A percentile compares a stretch with the other conserved stretches of the same genome.
phyloP scores from a whole-genome alignment of 1,284 basidiomycete genomes.

The Fomitopsis palustris region DNA sequence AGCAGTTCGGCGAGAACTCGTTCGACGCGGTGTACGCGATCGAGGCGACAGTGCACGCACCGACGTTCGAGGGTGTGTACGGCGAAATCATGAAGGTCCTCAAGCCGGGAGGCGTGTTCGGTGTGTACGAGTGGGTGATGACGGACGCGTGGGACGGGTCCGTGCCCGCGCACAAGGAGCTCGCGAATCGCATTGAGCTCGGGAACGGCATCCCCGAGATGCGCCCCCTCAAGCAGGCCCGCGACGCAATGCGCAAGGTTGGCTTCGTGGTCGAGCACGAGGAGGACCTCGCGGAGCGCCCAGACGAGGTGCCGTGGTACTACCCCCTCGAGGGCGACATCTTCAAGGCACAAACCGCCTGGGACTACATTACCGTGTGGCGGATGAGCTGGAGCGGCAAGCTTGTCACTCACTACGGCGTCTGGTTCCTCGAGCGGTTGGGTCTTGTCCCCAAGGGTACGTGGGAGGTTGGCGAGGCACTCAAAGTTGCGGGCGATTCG shows the following conservation, averaged over 20 bases:
- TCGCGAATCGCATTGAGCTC: constrained; percentile 88
- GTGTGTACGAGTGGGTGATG: constrained; percentile 99
- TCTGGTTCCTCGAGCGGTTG: constrained; percentile 78
- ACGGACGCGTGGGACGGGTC: constrained; percentile 91
- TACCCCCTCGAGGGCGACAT: constrained; percentile 96
- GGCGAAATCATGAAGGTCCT: constrained; percentile 91
- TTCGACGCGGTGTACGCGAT: constrained; percentile 99
- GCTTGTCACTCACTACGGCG: constrained; percentile 79
- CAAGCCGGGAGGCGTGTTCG: constrained; percentile 98
- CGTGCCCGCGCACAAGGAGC: constrained; percentile 85
- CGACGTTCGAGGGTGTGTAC: constrained; percentile 94
- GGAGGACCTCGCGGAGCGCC: constrained; percentile 90
- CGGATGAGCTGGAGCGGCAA: constrained; percentile 89
- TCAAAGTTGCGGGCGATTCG: constrained; percentile 81
- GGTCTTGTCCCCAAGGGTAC: constrained; percentile 93
- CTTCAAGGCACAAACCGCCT: constrained; percentile 87
- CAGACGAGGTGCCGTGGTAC: constrained; percentile 88
- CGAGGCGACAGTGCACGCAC: constrained; percentile 97
- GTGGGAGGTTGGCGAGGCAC: constrained; percentile 83
- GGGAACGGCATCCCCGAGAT: constrained; percentile 99
- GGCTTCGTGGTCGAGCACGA: constrained; percentile 91
- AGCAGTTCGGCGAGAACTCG: constrained; percentile 90
- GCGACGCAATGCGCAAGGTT: constrained; percentile 79
- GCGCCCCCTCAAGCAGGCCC: constrained; percentile 74
- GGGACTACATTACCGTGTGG: constrained; percentile 89